A percentile compares a stretch with the other conserved stretches of the same genome.
Conservation (phyloP, 805 yeast genomes). For the Candida chauliodis region DNA sequence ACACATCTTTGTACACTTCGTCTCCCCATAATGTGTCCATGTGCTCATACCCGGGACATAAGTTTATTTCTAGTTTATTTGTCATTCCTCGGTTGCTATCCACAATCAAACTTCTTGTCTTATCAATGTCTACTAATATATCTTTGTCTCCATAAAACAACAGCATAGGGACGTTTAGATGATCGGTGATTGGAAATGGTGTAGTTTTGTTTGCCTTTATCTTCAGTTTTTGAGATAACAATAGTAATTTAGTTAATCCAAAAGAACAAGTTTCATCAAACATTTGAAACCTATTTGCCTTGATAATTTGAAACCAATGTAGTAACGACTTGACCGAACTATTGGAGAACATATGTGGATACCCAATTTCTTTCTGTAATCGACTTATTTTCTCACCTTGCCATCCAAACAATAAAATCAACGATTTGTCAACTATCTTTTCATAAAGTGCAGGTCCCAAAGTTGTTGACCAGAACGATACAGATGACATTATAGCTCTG, state of each 20-base stretch:
- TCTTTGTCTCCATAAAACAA: conserved; percentile 28
- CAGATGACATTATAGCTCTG: conserved; percentile 27
- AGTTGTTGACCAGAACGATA: conserved; percentile 24
- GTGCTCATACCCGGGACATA: conserved; percentile 26
- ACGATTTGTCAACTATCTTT: conserved; percentile 21
- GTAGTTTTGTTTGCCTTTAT: conserved; percentile 18
- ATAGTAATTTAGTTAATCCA: conserved; percentile 21
- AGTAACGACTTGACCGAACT: conserved; percentile 25
- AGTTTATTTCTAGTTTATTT: conserved; percentile 16
- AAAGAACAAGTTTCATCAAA: conserved; percentile 24
- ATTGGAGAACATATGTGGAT: conserved; percentile 29
- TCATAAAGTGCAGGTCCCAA: conserved; percentile 21
- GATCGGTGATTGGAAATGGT: conserved; percentile 29
- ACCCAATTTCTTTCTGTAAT: conserved; percentile 24
- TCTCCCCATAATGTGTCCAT: conserved; percentile 32
- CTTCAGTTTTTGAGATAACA: conserved; percentile 14
- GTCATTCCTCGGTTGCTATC: conserved; percentile 22
- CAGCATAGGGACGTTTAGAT: conserved; percentile 25
- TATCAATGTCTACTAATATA: conserved; percentile 25
- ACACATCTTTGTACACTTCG: conserved; percentile 23
- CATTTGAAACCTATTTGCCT: conserved; percentile 29
- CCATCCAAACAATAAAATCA: conserved; percentile 27
- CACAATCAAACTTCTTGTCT: conserved; percentile 19
- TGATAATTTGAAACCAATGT: conserved; percentile 33
- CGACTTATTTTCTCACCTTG: conserved; percentile 18